Evolutionary conservation across 345 rosid species (phyloP).

Genomic region (Stellera chamaejasme): DNA sequence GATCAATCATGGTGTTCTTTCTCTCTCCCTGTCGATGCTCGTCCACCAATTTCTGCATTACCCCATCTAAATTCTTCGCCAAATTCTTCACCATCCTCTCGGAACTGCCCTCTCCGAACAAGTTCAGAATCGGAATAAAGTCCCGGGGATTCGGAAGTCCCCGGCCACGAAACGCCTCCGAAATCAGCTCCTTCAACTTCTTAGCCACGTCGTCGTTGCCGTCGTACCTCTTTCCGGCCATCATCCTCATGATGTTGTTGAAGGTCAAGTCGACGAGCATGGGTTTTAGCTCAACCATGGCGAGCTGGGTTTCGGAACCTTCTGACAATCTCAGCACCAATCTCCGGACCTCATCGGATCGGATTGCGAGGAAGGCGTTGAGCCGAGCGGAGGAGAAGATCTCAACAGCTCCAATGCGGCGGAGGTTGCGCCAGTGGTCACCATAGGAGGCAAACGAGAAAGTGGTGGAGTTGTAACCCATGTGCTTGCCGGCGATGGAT

Average conservation of each 20-base stretch:
- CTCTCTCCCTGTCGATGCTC: conserved; percentile 26
- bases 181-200: conserved; percentile 21
- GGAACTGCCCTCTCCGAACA: conserved; percentile 14
- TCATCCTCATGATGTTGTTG: conserved; percentile 32
- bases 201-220: conserved; percentile 30
- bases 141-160: conserved; percentile 26
- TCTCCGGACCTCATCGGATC: conserved; percentile 16
- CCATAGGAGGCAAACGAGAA: conserved; percentile 18
- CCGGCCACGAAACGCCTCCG: conserved; percentile 17
- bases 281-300: conserved; percentile 15
- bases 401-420: conserved; percentile 13
- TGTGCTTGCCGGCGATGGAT: not conserved
- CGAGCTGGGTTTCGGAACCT: conserved; percentile 3
- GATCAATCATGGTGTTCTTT: conserved; percentile 47
- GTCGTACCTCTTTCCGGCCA: conserved; percentile 35
- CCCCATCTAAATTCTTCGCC: conserved; percentile 24
- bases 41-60: conserved; percentile 43
- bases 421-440: conserved; percentile 22
- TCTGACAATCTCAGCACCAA: conserved; percentile 11
- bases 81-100: conserved; percentile 28
- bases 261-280: conserved; percentile 22
- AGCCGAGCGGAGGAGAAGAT: conserved; percentile 11
- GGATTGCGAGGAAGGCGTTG: conserved; percentile 7
- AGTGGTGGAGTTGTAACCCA: not conserved
- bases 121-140: conserved; percentile 27